Conservation (phyloP, 805 yeast species). For the Candida railenensis region DNA sequence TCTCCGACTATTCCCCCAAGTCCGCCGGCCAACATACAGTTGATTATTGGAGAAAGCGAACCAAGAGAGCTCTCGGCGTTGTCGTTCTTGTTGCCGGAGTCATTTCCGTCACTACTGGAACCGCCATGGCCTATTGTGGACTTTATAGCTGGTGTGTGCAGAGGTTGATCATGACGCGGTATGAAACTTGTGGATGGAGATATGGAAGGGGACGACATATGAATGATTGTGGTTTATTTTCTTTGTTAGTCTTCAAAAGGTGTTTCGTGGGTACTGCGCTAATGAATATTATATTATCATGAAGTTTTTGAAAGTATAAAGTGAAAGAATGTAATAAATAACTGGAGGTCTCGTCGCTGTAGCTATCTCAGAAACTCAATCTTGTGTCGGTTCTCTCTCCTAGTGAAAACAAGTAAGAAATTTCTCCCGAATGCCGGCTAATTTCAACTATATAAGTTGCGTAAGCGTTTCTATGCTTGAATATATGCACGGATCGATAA, state of each 20-base stretch:
- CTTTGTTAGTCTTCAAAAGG: neutral
- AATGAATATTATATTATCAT: neutral
- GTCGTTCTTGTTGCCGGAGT: neutral
- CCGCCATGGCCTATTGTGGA: neutral
- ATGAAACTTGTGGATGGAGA: neutral
- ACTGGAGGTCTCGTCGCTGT: too few relatives aligned
- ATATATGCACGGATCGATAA: too few relatives aligned
- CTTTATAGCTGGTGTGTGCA: neutral
- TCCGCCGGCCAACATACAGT: conserved; percentile 86
- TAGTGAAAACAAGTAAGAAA: too few relatives aligned
- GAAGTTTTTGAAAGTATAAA: too few relatives aligned
- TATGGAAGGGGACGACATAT: neutral
- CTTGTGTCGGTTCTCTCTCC: too few relatives aligned
- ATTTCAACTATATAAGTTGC: too few relatives aligned
- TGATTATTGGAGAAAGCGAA: conserved; percentile 43
- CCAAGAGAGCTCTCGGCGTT: neutral
- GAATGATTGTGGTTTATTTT: neutral
- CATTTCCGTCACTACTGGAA: neutral
- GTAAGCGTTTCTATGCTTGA: too few relatives aligned
- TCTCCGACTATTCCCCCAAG: conserved; percentile 94
- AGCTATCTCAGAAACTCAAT: too few relatives aligned
- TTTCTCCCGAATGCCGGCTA: too few relatives aligned
- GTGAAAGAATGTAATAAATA: too few relatives aligned
- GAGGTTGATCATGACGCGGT: conserved; percentile 2
- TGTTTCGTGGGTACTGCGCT: neutral